Evolutionary conservation across 129 eudicot genomes (phyloP).

Genomic region (Flaveria robusta): DNA sequence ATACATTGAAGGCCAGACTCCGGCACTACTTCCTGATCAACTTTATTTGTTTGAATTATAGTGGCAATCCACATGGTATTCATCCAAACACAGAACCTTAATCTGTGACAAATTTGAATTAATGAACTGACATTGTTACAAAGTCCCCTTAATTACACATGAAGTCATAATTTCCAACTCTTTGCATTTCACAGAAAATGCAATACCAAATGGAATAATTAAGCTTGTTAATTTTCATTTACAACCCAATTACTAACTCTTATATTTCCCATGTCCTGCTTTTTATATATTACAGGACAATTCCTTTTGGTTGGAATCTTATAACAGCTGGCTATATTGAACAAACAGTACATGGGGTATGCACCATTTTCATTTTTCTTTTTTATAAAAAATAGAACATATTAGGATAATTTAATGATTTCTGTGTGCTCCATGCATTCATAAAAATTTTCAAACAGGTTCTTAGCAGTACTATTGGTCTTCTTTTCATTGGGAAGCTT

Average conservation of each 20-base stretch:
- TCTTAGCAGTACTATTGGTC: constrained; percentile 74
- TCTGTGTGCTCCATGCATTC: background rate
- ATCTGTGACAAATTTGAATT: background rate
- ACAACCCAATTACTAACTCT: constrained; percentile 9
- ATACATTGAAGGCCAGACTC: background rate
- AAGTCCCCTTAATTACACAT: background rate
- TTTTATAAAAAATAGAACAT: background rate
- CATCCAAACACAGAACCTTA: background rate
- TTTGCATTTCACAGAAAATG: background rate
- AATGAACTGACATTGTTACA: background rate
- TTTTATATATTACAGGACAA: constrained; percentile 65
- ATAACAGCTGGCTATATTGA: constrained; percentile 92
- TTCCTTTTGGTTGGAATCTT: constrained; percentile 99
- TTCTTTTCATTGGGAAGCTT: constrained; percentile 88
- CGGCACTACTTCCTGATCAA: constrained; percentile 1
- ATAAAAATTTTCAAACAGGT: constrained; percentile 51
- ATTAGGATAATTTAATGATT: constrained; percentile 3
- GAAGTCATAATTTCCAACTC: background rate
- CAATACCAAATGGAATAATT: background rate
- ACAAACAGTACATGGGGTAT: constrained; percentile 88
- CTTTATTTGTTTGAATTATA: background rate
- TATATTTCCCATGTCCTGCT: constrained; percentile 13
- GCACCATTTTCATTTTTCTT: constrained; percentile 1
- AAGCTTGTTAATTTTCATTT: constrained; percentile 1
- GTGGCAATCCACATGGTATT: background rate